Conservation (phyloP, 371 early-diverging fungal species). For the Catenaria anguillulae region DNA sequence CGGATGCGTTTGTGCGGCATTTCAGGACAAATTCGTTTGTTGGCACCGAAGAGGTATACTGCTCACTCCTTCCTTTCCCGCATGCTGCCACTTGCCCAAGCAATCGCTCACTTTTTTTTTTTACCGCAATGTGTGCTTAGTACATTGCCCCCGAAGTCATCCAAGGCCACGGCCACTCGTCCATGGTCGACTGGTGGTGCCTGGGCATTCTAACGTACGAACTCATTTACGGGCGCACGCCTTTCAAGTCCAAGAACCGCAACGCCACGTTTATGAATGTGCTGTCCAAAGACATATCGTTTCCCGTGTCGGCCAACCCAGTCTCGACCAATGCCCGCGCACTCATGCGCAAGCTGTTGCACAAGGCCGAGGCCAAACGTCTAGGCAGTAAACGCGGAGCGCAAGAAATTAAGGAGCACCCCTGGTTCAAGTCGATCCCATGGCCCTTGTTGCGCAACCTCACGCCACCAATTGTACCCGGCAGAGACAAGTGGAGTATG, state of each 20-base stretch:
- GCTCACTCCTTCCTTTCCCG: slow-evolving; percentile 25
- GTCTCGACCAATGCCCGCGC: slow-evolving; percentile 39
- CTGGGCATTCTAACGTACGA: slow-evolving; percentile 59
- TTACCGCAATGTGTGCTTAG: slow-evolving; percentile 40
- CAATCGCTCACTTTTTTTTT: too few species aligned
- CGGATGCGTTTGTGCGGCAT: slow-evolving; percentile 66
- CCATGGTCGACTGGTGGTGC: slow-evolving; percentile 95
- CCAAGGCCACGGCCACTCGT: slow-evolving; percentile 78
- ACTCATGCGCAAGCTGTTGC: slow-evolving; percentile 63
- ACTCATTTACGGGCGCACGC: slow-evolving; percentile 3
- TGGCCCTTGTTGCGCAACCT: slow-evolving; percentile 81
- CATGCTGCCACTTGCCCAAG: too few species aligned
- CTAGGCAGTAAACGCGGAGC: slow-evolving; percentile 82
- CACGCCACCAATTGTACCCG: slow-evolving; percentile 81
- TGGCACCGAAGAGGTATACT: slow-evolving; percentile 93
- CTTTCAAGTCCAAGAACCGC: slow-evolving; percentile 37
- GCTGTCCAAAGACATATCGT: slow-evolving; percentile 53
- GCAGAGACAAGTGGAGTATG: slow-evolving; percentile 1
- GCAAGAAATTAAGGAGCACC: slow-evolving; percentile 81
- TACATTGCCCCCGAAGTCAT: slow-evolving; percentile 31
- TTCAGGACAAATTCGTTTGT: slow-evolving; percentile 91
- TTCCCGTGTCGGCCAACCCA: slow-evolving; percentile 35
- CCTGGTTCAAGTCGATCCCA: slow-evolving; percentile 79
- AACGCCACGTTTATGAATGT: slow-evolving; percentile 73
- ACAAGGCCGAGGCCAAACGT: slow-evolving; percentile 70